Base-by-base conservation (phyloP, 257 asterid species). In the Schizonepeta tenuifolia region DNA sequence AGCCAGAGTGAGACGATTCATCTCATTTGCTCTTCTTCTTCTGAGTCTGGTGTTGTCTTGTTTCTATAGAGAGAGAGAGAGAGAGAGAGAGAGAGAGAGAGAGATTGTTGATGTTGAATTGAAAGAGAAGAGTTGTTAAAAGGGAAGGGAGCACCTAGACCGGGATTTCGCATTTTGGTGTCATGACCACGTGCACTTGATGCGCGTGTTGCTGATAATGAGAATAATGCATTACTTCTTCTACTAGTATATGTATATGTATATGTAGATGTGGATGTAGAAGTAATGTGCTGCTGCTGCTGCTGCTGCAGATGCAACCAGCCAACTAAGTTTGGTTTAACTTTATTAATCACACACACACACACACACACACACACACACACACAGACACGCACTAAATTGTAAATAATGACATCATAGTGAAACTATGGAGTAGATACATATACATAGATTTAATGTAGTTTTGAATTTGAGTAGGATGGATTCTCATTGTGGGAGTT, bases 1-100 rank as follows among this genome's bases (percentile, higher is more conserved):
- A 36, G 95, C 91, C 1, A 90, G 93, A 35, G 90, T 87, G 0
- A 86, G 90, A 59, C 95, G 87, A 78, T 83, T 86, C 92, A 83
- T 78, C 67, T 67, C 70, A 67, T 63, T 38, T 35, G 28, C 61
- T 60, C 60, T 38, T 15, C 50, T 53, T 1, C 36, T 44, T 38
- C 56, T 58, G 4, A 3, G 0, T 11, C 4, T 68, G 51, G 35
- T 49, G 12, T 7, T n/a, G 35, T n/a, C 7, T 46, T 44, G 14
- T 18, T 6, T 53, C 18, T 18, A 31, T 14, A 7, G 20, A 28
- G 14, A 17, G 57, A 21, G 65, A 41, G 51, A 15, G 40, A 49
- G 56, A 17, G n/a, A 24, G 12, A 7, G 54, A 4, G 50, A 7
- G 17, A 4, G 44, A 46, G 3, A 24, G 59, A 8, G 21, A 38